Base-by-base conservation (phyloP, 2,329 filamentous ascomycete genomes). In the Tricladium varicosporioides region DNA sequence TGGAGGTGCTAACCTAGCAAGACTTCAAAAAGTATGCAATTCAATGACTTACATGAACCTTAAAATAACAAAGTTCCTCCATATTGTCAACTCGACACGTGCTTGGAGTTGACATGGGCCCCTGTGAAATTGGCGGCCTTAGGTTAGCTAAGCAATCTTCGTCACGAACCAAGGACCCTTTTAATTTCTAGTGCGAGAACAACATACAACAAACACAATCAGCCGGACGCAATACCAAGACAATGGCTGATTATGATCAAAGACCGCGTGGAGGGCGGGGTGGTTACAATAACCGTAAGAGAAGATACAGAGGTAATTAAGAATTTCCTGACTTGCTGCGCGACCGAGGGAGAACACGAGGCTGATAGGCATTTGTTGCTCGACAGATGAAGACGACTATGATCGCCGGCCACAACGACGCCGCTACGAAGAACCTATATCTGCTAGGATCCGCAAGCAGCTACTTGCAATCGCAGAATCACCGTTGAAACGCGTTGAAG, bases 401-500 rank as follows among this genome's bases (percentile, higher is more conserved):
- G 88, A 93, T 69, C 83, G 86, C 67, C 84, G 89, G 65, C 82
- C 84, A 22, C 88, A 88, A 71, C 85, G 89, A 62, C 82, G 89
- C 65, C 84, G 89, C 70, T 86, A 86, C 66, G 87, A 93, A 69
- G 85, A 88, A 62, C 88, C 90, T 5, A 77, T 87, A 13, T 82
- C 84, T 32, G 83, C 87, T 50, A 86, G 86, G 62, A 79, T 96
- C 61, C 87, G 91, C 64, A 88, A 87, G 69, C 89, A 93, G 73
- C 80, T 96, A 49, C 78, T 95, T 51, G 81, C 84, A 56, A 86
- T 96, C 66, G 91, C 91, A 60, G 92, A 96, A 75, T 91, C 89
- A 67, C 87, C 89, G 56, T 78, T 92, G 67, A 86, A 88, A 65
- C 83, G 85, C 67, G 89, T 88, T 72, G 85, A 92, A 68, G 90